Percentiles rank a stretch among this genome's conserved stretches.
Conservation (phyloP, 2,329 filamentous ascomycete species). For the Aureobasidium lini region DNA sequence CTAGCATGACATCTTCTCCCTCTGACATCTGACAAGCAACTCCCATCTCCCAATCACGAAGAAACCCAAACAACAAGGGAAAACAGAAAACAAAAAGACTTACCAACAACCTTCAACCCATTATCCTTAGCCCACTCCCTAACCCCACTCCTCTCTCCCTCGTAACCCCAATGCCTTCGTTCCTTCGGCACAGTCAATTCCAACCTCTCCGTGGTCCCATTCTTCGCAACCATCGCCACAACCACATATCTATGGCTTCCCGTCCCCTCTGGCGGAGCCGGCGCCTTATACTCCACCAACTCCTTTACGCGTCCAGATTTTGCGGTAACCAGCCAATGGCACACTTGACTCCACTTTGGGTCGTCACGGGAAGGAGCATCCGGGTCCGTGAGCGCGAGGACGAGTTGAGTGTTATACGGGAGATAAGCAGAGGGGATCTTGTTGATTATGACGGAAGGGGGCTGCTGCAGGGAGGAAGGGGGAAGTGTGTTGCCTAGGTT, state of each 20-base stretch:
- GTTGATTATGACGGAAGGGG: slow-evolving; percentile 33
- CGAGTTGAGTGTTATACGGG: slow-evolving; percentile 22
- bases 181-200: slow-evolving; percentile 40
- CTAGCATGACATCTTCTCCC: too few species aligned
- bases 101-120: slow-evolving; percentile 40
- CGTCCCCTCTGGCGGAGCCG: slow-evolving; percentile 48
- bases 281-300: slow-evolving; percentile 45
- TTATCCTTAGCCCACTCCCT: slow-evolving; percentile 44
- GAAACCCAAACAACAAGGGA: not conserved
- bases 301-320: slow-evolving; percentile 28
- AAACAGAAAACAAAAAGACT: slow-evolving; percentile 13
- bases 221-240: slow-evolving; percentile 40
- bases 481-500: slow-evolving; percentile 49
- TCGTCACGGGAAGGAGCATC: slow-evolving; percentile 49
- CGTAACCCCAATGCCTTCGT: slow-evolving; percentile 50
- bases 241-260: slow-evolving; percentile 53
- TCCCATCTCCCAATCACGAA: not conserved
- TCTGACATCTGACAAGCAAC: too few species aligned
- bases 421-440: not conserved
- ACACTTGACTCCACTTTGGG: slow-evolving; percentile 51
- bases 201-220: slow-evolving; percentile 35
- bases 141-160: slow-evolving; percentile 42
- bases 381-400: slow-evolving; percentile 49
- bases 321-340: slow-evolving; percentile 46
- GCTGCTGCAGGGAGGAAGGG: slow-evolving; percentile 34